Evolutionary conservation across 495 filamentous ascomycete genomes (phyloP), one percentile per base, ranked within the genome.

Genomic region (Cudoniella acicularis): DNA sequence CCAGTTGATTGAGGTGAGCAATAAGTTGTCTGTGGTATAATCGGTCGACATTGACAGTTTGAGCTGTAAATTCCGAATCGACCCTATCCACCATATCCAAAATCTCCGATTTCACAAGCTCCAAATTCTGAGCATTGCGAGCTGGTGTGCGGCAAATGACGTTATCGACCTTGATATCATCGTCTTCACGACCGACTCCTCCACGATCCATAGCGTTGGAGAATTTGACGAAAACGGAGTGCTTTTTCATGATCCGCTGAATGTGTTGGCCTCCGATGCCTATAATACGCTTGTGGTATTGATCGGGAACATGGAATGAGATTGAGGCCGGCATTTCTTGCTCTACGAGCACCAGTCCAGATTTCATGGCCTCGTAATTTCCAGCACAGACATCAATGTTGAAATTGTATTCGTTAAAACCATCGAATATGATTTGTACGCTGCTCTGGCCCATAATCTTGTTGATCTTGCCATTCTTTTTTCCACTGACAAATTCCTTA

Each of bases 391-490:
- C 93, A 66, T 98, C 94, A 53, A 99, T 98, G 69, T 96, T 96
- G 78, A 99, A 98, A 74, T 98, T 98, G 78, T 97, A 99, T 76
- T 98, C 95, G 73, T 96, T 95, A 76, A 98, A 98, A 54, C 89
- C 90, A 68, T 99, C 95, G 64, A 99, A 99, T 62, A 97, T 92
- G 63, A 99, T 97, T 74, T 99, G 94, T 3, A 99, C 94, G 64
- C 93, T 78, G 86, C 90, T 94, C 71, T 96, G 92, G 13, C 92
- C 92, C 95, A 99, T 98, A 69, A 99, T 99, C 82, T 99, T 99
- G 80, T 99, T 99, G 72, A 99, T 98, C 78, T 99, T 99, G 75
- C 94, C 94, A 66, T 98, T 98, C 80, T 98, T 99, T 77, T 99
- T 99, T 48, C 94, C 94, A 61, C 91, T 95, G 46, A 98, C 94